Base-by-base conservation (phyloP, 2,329 filamentous ascomycete genomes). In the Huntiella omanensis region DNA sequence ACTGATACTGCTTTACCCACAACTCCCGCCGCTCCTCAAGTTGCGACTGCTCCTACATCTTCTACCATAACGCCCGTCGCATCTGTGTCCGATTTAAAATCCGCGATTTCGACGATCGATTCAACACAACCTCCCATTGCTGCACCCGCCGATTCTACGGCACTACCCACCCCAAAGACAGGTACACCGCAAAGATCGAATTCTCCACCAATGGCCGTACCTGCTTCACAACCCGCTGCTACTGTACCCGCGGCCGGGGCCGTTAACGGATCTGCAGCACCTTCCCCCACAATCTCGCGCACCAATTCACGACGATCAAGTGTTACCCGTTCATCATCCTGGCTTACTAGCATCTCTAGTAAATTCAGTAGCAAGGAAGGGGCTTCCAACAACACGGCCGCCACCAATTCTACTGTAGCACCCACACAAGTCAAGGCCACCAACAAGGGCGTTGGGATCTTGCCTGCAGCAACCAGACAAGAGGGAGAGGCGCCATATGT, bases 331-430 rank as follows among this genome's bases (percentile, higher is more conserved):
- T 73, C 85, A 52, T 79, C 77, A 51, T 94, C 87, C 11, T 98
- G 91, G 91, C 87, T 96, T 56, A 84, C 83, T 48, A 94, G 77
- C 57, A 76, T 96, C 53, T 92, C 85, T 52, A 88, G 84, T 53
- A 95, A 93, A 59, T 94, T 96, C 64, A 86, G 83, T 2, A 77
- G 75, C 22, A 28, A 28, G 22, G 22, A 28, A 28, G 22, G 22
- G 6, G 22, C 22, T 28, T 65, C 66, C 13, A 22, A 50, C 13
- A 41, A 52, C 51, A 52, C 41, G 49, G 22, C 28, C 55, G 55
- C 46, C 46, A n/a, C 22, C n/a, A 40, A 34, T 35, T 35, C 7
- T 8, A 12, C 67, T 50, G 60, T 62, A 49, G 6, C 33, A 19
- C 11, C 41, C 12, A 36, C 13, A 32, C 34, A 45, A 10, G 19